These are phyloP conservation scores for Citrus maxima DNA, from an alignment of 345 rosid genomes.

Conservation along the genomic window DNA sequence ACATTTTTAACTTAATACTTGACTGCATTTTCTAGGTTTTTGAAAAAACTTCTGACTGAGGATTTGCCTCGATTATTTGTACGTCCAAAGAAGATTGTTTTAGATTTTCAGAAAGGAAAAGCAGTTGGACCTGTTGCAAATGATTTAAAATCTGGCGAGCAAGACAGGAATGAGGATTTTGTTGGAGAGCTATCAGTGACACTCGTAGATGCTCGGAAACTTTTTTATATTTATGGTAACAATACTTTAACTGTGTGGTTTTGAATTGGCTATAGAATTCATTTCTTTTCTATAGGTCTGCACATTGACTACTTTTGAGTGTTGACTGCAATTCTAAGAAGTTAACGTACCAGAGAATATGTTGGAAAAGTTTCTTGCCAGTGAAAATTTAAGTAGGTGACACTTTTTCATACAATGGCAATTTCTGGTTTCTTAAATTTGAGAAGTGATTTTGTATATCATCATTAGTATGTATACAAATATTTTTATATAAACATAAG, in stretches of 20 bases:
- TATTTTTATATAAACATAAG: background rate
- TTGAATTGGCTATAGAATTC: background rate
- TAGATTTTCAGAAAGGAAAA: constrained; percentile 92
- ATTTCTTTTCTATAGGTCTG: background rate
- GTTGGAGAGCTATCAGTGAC: constrained; percentile 95
- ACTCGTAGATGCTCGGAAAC: constrained; percentile 91
- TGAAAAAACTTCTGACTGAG: constrained; percentile 86
- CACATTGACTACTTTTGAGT: background rate
- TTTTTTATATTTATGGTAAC: constrained; percentile 72
- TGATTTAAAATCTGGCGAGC: constrained; percentile 75
- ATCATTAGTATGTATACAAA: background rate
- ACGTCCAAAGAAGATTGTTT: constrained; percentile 95
- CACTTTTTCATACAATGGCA: background rate
- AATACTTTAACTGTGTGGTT: background rate
- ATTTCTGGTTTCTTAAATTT: background rate
- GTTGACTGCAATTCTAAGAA: background rate
- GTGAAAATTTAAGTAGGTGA: background rate
- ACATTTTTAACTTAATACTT: background rate
- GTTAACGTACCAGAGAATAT: background rate
- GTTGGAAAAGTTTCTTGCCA: background rate
- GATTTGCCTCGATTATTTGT: constrained; percentile 93
- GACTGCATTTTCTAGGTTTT: constrained; percentile 55
- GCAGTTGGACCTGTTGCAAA: constrained; percentile 84
- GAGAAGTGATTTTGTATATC: background rate
- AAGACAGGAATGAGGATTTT: constrained; percentile 87